These are phyloP conservation scores for Zoysia matrella DNA, from an alignment of 202 grass and related monocot species.

Conservation along the genomic window DNA sequence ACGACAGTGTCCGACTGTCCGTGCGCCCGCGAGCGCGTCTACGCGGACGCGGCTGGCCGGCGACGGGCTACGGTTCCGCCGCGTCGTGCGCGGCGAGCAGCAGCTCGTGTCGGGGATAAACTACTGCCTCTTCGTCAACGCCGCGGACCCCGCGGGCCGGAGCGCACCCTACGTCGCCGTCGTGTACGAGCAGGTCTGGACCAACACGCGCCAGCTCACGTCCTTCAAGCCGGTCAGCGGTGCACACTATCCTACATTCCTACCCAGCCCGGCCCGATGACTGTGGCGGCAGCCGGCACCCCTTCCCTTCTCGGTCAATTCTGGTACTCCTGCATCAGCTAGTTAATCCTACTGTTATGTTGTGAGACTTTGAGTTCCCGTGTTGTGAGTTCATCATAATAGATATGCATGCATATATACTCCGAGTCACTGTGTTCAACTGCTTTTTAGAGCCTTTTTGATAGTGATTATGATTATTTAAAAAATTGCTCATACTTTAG, in stretches of 20 bases:
- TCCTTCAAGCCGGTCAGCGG: constrained; percentile 40
- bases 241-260: not conserved
- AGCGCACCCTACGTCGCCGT: constrained; percentile 36
- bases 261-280: too few species aligned
- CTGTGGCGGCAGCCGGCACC: too few species aligned
- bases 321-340: too few species aligned
- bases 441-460: not conserved
- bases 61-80: constrained; percentile 34
- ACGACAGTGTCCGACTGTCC: too few species aligned
- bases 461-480: too few species aligned
- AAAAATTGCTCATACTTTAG: too few species aligned
- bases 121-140: constrained; percentile 50
- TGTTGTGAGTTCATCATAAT: too few species aligned
- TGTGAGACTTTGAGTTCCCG: too few species aligned
- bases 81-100: constrained; percentile 41
- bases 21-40: too few species aligned
- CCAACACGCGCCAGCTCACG: constrained; percentile 42
- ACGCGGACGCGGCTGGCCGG: not conserved
- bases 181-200: constrained; percentile 60
- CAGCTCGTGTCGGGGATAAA: constrained; percentile 61
- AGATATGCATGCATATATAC: not conserved
- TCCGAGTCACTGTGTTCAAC: not conserved
- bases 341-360: too few species aligned
- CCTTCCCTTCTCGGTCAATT: not conserved
- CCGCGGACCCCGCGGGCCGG: not conserved